Conservation (phyloP, 2,329 filamentous ascomycete species). For the Botryosphaeria dothidea region DNA sequence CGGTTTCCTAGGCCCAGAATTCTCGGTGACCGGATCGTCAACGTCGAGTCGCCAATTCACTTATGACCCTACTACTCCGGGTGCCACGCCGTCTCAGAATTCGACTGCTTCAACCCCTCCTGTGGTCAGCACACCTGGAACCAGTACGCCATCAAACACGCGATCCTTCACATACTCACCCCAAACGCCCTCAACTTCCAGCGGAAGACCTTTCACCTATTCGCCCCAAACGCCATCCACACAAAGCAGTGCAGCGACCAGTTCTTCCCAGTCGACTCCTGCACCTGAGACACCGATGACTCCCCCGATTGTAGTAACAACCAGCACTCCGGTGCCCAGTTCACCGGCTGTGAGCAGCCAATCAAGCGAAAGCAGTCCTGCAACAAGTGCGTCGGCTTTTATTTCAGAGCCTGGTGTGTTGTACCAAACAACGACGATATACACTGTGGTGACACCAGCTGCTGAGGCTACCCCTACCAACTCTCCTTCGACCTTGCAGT, state of each 20-base stretch:
- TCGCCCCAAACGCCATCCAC: not conserved
- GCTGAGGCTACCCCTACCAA: not conserved
- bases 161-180: constrained; percentile 4
- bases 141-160: not conserved
- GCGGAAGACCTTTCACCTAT: not conserved
- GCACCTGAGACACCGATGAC: not conserved
- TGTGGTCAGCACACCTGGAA: not conserved
- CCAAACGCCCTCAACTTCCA: not conserved
- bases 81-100: not conserved
- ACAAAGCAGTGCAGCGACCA: not conserved
- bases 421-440: constrained; percentile 13
- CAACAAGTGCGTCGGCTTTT: not conserved
- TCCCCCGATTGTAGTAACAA: not conserved
- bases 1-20: constrained; percentile 6
- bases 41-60: not conserved
- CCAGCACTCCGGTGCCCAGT: not conserved
- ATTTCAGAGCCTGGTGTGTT: not conserved
- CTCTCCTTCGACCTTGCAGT: not conserved
- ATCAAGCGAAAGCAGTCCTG: not conserved
- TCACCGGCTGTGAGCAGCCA: not conserved
- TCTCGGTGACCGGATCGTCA: not conserved
- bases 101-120: not conserved
- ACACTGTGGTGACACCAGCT: not conserved
- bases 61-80: not conserved
- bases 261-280: not conserved